phyloP scores from a whole-genome alignment of 2,329 filamentous ascomycete genomes.

The Exophiala sp. region DNA sequence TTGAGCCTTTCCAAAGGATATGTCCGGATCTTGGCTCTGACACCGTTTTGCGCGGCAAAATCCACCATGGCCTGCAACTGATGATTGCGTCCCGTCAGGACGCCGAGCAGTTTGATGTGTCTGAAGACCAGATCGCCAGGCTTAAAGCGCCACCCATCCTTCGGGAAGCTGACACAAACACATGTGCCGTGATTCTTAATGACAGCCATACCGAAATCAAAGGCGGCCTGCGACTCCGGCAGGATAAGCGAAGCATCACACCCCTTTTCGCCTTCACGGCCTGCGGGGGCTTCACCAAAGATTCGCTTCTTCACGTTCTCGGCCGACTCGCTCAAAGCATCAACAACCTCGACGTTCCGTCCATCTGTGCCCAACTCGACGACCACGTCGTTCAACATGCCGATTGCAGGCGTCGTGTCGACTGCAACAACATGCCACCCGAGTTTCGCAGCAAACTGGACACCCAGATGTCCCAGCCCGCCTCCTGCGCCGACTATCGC shows the following conservation, averaged over 20 bases:
- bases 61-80: slow-evolving; percentile 27
- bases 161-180: slow-evolving; percentile 45
- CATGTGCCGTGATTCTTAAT: slow-evolving; percentile 44
- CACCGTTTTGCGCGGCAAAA: slow-evolving; percentile 20
- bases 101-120: slow-evolving; percentile 26
- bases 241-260: slow-evolving; percentile 45
- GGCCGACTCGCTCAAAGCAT: slow-evolving; percentile 35
- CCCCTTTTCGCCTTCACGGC: slow-evolving; percentile 37
- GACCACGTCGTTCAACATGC: slow-evolving; percentile 30
- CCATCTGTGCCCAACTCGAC: slow-evolving; percentile 18
- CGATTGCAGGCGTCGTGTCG: slow-evolving; percentile 30
- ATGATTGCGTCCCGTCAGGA: slow-evolving; percentile 23
- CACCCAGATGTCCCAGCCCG: slow-evolving; percentile 32
- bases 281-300: slow-evolving; percentile 17
- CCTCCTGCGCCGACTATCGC: slow-evolving; percentile 36
- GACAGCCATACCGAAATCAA: slow-evolving; percentile 44
- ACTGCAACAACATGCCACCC: slow-evolving; percentile 36
- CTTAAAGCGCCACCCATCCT: slow-evolving; percentile 29
- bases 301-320: slow-evolving; percentile 31
- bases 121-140: slow-evolving; percentile 28
- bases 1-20: slow-evolving; percentile 27
- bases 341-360: slow-evolving; percentile 34
- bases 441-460: slow-evolving; percentile 34
- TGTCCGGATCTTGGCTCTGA: slow-evolving; percentile 21
- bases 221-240: slow-evolving; percentile 44